A percentile compares a stretch with the other conserved stretches of the same genome.
Conservation (phyloP, 164 flowering plant genomes). For the Magnolia sinica region DNA sequence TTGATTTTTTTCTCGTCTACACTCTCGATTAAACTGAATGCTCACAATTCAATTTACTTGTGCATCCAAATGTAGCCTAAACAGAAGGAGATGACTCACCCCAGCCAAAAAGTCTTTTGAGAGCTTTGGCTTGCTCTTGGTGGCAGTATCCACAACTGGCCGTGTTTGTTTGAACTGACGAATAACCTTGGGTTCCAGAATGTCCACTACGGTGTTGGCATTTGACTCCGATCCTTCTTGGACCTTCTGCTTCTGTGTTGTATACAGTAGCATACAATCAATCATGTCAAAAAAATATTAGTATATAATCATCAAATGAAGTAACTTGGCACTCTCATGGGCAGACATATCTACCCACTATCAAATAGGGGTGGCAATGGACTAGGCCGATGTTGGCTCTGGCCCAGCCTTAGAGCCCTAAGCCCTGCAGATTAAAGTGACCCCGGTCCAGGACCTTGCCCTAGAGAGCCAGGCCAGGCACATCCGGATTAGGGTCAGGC, state of each 20-base stretch:
- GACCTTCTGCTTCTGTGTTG: slow-evolving; percentile 63
- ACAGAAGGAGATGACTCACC: slow-evolving; percentile 32
- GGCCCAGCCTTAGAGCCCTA: too few species aligned
- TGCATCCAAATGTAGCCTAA: neutral
- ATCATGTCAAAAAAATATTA: neutral
- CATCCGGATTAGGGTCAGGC: too few species aligned
- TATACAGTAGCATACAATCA: neutral
- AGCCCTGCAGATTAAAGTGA: too few species aligned
- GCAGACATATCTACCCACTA: neutral
- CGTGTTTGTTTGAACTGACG: slow-evolving; percentile 62
- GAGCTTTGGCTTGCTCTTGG: slow-evolving; percentile 37
- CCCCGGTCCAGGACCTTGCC: too few species aligned
- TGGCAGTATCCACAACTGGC: slow-evolving; percentile 39
- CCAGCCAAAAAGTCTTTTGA: slow-evolving; percentile 64
- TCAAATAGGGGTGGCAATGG: too few species aligned
- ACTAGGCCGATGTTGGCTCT: too few species aligned
- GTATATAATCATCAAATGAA: neutral
- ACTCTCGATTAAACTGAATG: neutral
- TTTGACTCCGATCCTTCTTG: slow-evolving; percentile 31
- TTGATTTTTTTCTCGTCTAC: neutral
- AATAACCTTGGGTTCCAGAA: slow-evolving; percentile 33
- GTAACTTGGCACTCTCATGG: neutral
- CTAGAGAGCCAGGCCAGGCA: too few species aligned
- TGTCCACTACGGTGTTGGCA: slow-evolving; percentile 19
- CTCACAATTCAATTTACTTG: neutral